Evolutionary conservation across 495 filamentous ascomycete genomes (phyloP), one percentile per base, ranked within the genome.

Genomic region (Ramalina peruviana): DNA sequence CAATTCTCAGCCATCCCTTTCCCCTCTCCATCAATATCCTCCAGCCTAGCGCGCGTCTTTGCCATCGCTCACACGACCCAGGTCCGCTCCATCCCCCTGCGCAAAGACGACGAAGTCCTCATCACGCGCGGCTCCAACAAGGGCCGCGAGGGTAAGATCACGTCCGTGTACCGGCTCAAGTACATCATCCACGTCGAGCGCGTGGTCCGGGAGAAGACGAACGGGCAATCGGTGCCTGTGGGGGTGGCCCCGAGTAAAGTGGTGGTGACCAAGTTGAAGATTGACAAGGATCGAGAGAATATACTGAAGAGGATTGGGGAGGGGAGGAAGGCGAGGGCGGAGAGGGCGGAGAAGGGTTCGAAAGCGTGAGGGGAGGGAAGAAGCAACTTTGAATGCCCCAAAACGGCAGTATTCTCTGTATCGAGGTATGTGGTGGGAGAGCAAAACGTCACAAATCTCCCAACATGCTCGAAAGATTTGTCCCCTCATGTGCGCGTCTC

Each of bases 71-170:
- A 23, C 38, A 47, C 36, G 5, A 25, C 19, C 20, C 60, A 94
- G 86, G 88, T 94, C 69, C 89, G 88, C 72, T 83, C 84, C 62
- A 94, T 98, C 65, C 92, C 92, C 63, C 79, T 98, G 78, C 88
- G 92, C 75, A 93, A 93, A 72, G 90, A 95, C 69, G 92, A 99
- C 72, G 87, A 94, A 72, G 88, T 97, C 60, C 69, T 71, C 62
- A 81, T 99, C 62, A 78, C 84, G 60, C 88, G 92, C 49, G 92
- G 92, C 59, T 68, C 69, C 69, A 80, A 92, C 74, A 96, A 96
- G 78, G 90, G 88, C 67, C 86, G 87, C 59, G 88, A 94, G 71
- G 59, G 57, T 51, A 89, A 93, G 73, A 76, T 98, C 72, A 88
- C 80, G 62, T 82, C 81, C 60, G 88, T 95, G 65, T 97, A 99